A percentile compares a stretch with the other conserved stretches of the same genome.
phyloP scores from a whole-genome alignment of 306 rosid species.

The Vigna trinervia region DNA sequence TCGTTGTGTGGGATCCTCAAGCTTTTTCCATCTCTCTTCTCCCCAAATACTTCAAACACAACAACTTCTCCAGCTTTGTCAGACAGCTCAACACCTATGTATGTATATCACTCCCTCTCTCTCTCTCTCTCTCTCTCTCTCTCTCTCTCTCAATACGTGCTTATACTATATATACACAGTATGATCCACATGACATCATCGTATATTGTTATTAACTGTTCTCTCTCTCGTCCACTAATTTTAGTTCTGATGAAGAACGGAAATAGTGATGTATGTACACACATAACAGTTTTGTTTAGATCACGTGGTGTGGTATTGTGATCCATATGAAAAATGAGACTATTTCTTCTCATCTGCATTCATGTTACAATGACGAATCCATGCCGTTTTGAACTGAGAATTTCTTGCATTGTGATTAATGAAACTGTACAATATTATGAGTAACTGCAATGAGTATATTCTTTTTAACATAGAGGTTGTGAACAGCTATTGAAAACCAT shows the following conservation, averaged over 20 bases:
- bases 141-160: not conserved
- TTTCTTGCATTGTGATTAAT: not conserved
- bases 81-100: conserved; percentile 88
- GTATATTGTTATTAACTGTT: not conserved
- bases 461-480: not conserved
- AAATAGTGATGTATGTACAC: not conserved
- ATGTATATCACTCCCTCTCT: conserved; percentile 15
- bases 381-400: not conserved
- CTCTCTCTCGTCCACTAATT: not conserved
- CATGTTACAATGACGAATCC: conserved; percentile 28
- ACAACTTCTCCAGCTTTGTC: conserved; percentile 84
- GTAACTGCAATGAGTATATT: not conserved
- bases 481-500: not conserved
- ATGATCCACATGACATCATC: not conserved
- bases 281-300: not conserved
- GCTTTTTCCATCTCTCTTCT: conserved; percentile 64
- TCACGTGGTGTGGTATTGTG: not conserved
- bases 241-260: not conserved
- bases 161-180: not conserved
- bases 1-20: conserved; percentile 78
- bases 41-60: conserved; percentile 81
- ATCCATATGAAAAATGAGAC: not conserved
- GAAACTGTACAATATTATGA: not conserved
- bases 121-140: too few relatives aligned
- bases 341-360: not conserved